Base-by-base conservation (phyloP, 805 yeast genomes). In the Wickerhamomyces canadensis region DNA sequence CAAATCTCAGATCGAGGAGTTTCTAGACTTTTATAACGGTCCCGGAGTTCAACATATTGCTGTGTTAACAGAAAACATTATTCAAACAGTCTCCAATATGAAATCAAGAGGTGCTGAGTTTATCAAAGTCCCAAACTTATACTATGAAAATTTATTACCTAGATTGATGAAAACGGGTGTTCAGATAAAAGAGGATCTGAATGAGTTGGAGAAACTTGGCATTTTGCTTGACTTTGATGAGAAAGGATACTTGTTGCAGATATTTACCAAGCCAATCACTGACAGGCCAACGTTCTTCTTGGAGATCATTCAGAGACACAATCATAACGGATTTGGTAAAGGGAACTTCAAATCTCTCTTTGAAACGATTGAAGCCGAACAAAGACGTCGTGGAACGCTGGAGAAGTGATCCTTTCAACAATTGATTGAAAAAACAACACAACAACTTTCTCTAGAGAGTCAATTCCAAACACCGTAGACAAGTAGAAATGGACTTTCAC, bases 11-110 rank as follows among this genome's bases (percentile, higher is more conserved):
- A 80, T 86, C 41, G 94, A 85, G 58, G 96, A 86, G 58, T 86
- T 81, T 54, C 60, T 81, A 44, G 82, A 79, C 36, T 86, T 66
- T 51, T 71, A 84, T 55, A 74, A 74, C 33, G 95, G 95, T 0
- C 83, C 94, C 0, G 95, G 95, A 4, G 74, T 87, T 25, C 95
- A 86, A 60, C 95, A 86, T 53, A 64, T 86, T 51, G 95, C 95
- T 0, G 56, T 86, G 18, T 60, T 64, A 35, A 84, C 91, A 0
- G 58, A 64, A 19, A 67, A 83, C 55, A 85, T 86, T 27, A 47
- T 84, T 16, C 53, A 55, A 3, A 67, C 87, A 0, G 80, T 86
- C 12, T 43, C 54, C 3, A 59, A 65, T 11, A 60, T 87, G 69
- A 67, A 61, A 28, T 40, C 55, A n/a, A 65, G 86, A 34, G 95